These are phyloP conservation scores for Parafenestella ontariensis DNA, from an alignment of 2,329 filamentous ascomycete species.

Conservation along the genomic window DNA sequence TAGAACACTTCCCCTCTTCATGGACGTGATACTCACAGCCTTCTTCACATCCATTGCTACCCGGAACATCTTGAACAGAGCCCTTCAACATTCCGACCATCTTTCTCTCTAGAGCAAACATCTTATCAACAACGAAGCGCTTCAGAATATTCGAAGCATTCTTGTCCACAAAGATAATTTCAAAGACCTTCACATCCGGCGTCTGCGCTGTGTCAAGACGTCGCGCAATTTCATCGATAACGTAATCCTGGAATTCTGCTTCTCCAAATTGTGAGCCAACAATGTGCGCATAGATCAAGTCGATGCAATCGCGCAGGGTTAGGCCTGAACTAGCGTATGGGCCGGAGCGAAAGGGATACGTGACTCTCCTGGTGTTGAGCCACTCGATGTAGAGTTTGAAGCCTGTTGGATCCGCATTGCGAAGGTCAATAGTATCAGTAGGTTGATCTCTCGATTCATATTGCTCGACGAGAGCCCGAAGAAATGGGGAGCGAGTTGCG, in stretches of 20 bases:
- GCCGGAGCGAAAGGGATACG: neutral
- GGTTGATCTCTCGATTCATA: neutral
- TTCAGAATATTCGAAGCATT: constrained; percentile 1
- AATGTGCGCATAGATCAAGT: constrained; percentile 25
- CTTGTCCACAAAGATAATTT: constrained; percentile 12
- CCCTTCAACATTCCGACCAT: constrained; percentile 17
- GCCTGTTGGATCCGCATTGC: constrained; percentile 13
- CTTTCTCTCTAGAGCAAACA: constrained; percentile 15
- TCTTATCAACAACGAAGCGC: constrained; percentile 10
- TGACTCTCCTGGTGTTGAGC: constrained; percentile 4
- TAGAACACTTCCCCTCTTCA: constrained; percentile 9
- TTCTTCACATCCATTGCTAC: neutral
- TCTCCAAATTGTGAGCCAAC: constrained; percentile 16
- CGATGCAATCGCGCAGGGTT: constrained; percentile 12
- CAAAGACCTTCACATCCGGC: constrained; percentile 10
- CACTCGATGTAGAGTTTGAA: constrained; percentile 22
- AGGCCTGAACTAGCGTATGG: neutral
- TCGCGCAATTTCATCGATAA: constrained; percentile 11
- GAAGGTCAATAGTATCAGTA: constrained; percentile 2
- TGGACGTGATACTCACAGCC: constrained; percentile 19
- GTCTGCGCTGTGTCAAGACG: constrained; percentile 9
- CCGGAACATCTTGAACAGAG: neutral
- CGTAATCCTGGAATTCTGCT: constrained; percentile 18
- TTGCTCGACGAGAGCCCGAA: constrained; percentile 6
- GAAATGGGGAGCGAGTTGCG: constrained; percentile 13